Evolutionary conservation across 129 eudicot genomes (phyloP).

Genomic region (Centaurea solstitialis): DNA sequence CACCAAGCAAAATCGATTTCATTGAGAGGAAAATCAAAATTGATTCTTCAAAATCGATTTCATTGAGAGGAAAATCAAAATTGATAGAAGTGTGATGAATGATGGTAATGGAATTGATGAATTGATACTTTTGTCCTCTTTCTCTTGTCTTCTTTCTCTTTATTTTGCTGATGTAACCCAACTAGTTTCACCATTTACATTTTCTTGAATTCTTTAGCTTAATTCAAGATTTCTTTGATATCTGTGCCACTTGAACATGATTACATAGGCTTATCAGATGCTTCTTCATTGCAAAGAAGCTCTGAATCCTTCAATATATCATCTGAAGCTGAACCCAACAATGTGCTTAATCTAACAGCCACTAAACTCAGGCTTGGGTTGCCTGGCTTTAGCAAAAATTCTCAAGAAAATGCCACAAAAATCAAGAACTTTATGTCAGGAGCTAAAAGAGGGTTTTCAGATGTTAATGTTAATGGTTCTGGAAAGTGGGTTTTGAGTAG

Average conservation of each 20-base stretch:
- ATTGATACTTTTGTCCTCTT: too few relatives aligned
- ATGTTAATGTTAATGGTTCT: conserved; percentile 54
- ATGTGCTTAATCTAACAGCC: conserved; percentile 58
- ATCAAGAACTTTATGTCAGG: conserved; percentile 56
- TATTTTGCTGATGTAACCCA: too few relatives aligned
- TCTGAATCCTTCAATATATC: conserved; percentile 36
- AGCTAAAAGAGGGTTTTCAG: conserved; percentile 81
- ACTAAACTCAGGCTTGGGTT: conserved; percentile 93
- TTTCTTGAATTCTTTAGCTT: conserved; percentile 2
- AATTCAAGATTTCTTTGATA: conserved; percentile 43
- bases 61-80: too few relatives aligned
- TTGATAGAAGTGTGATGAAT: too few relatives aligned
- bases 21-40: too few relatives aligned
- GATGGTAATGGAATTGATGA: too few relatives aligned
- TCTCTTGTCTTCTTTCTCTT: too few relatives aligned
- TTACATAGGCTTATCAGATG: conserved; percentile 77
- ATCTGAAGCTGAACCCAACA: conserved; percentile 36
- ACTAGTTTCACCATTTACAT: background rate
- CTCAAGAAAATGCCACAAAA: conserved; percentile 28
- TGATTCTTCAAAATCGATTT: too few relatives aligned
- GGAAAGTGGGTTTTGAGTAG: conserved; percentile 63
- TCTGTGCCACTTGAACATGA: conserved; percentile 80
- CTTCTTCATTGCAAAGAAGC: conserved; percentile 51
- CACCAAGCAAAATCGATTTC: too few relatives aligned
- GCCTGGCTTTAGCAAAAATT: conserved; percentile 72